Base-by-base conservation (phyloP, 192 early-diverging fungal species). In the Mortierella hygrophila region DNA sequence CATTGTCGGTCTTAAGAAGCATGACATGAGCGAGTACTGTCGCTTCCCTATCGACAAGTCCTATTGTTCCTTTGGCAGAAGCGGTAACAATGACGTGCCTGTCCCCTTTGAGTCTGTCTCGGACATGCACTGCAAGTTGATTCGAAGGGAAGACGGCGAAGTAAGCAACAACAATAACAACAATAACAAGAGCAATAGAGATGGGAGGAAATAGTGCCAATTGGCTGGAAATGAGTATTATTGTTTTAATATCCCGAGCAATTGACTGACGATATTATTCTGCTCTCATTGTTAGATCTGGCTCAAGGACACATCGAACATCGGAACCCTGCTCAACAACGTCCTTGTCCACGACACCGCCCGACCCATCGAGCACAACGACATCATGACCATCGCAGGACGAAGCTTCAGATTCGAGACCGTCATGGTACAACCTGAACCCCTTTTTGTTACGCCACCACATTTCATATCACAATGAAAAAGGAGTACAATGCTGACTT, bases 1-100 rank as follows among this genome's bases (percentile, higher is more conserved):
- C 9, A 57, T 85, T 47, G 74, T 80, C 4, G 83, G 83, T 23
- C 60, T 85, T 2, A 76, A 72, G 63, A 80, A 72, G 60, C 38
- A 52, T 38, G 83, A 85, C 41, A 70, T 72, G 60, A 77, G 69
- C 11, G 83, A 65, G 20, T 85, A 85, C 32, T 76, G 72, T 46
- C 78, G 83, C 3, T 85, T 80, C 38, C 83, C 83, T n/a, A 80
- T 85, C 23, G 74, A 85, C 78, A 85, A 85, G 70, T 80, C 83
- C 0, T 79, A 80, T 46, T 80, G 78, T n/a, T 77, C 83, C 37
- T 85, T 85, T 76, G 83, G 83, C 9, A 55, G 78, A 32, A 79
- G 40, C 23, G 41, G 68, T 35, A 23, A 70, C 4, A 85, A 85
- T 37, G 83, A 85, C 60, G 52, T 85, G 57, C 68, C 78, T 26